Base-by-base conservation (phyloP, 2,329 filamentous ascomycete genomes). In the Teratosphaeria pseudoeucalypti region DNA sequence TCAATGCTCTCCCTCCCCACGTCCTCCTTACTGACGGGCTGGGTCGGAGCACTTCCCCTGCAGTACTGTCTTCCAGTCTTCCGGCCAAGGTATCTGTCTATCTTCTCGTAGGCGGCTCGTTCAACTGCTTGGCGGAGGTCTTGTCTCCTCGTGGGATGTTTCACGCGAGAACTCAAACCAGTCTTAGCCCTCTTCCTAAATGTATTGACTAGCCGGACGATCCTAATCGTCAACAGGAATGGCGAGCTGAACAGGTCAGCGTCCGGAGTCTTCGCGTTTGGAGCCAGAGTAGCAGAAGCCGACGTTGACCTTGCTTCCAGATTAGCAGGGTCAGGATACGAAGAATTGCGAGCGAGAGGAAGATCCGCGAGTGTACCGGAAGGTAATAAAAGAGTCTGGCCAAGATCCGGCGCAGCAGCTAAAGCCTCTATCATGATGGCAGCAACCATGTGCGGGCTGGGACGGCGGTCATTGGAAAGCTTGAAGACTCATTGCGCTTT, bases 131-230 rank as follows among this genome's bases (percentile, higher is more conserved):
- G 66, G 64, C 70, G 64, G 34, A 65, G 66, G 55, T 66, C 66
- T 53, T 64, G 56, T 57, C 66, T 59, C 27, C 4, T 57, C 60
- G 61, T 59, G 59, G 59, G 56, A 37, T 29, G 37, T 56, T 16
- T n/a, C 29, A 56, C 57, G 57, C 58, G 64, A 67, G 54, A 56
- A 47, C 54, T 57, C 52, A 58, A 67, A 58, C 70, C 73, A 65
- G 67, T 69, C 67, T 70, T 69, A 53, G 73, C 67, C 58, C 72
- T 71, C 61, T 69, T 71, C 58, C 72, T 71, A 58, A 76, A 71
- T 58, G 71, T 68, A 56, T 71, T 69, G 64, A 76, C 68, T 63
- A 75, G 68, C 64, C 72, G 70, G 57, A 75, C 65, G 58, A 75
- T 68, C 62, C 70, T 71, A 63, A 72, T 71, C 32, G 72, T 71